phyloP scores from a whole-genome alignment of 352 stramenopile genomes.

The Phytophthora cactorum region DNA sequence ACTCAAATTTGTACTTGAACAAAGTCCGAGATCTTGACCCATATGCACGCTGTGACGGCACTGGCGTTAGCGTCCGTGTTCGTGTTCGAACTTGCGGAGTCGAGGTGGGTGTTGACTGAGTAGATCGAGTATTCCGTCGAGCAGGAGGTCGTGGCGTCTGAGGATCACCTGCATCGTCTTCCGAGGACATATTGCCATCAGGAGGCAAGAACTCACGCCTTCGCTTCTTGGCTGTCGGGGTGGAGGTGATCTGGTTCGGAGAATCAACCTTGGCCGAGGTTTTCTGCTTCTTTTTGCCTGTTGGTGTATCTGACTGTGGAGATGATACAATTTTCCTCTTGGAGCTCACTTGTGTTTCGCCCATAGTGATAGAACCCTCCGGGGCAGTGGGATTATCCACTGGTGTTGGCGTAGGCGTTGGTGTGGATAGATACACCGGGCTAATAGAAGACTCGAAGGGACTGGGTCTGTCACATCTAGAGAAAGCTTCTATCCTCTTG shows the following conservation, averaged over 20 bases:
- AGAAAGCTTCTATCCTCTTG: constrained; percentile 32
- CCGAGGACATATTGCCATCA: constrained; percentile 7
- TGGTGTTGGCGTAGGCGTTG: constrained; percentile 19
- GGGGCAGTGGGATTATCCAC: constrained; percentile 3
- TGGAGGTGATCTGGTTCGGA: constrained; percentile 10
- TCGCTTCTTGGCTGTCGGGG: constrained; percentile 22
- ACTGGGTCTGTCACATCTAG: constrained; percentile 13
- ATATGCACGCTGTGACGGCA: constrained; percentile 57
- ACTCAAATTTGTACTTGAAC: constrained; percentile 81
- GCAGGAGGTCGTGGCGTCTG: constrained; percentile 25
- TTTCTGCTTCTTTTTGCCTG: constrained; percentile 29
- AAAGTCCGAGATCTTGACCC: constrained; percentile 57
- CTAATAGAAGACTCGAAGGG: constrained; percentile 39
- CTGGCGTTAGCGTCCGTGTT: constrained; percentile 48
- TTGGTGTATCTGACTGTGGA: constrained; percentile 2
- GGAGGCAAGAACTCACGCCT: constrained; percentile 27
- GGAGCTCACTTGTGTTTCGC: not conserved
- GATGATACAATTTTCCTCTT: constrained; percentile 26
- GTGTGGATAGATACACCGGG: constrained; percentile 24
- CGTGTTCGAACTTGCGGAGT: constrained; percentile 61
- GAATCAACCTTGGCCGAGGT: constrained; percentile 7
- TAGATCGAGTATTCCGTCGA: constrained; percentile 28
- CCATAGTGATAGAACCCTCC: constrained; percentile 2
- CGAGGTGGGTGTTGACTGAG: constrained; percentile 41
- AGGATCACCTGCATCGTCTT: constrained; percentile 4